Base-by-base conservation (phyloP, 495 filamentous ascomycete genomes). In the Podospora bellae-mahoneyi region DNA sequence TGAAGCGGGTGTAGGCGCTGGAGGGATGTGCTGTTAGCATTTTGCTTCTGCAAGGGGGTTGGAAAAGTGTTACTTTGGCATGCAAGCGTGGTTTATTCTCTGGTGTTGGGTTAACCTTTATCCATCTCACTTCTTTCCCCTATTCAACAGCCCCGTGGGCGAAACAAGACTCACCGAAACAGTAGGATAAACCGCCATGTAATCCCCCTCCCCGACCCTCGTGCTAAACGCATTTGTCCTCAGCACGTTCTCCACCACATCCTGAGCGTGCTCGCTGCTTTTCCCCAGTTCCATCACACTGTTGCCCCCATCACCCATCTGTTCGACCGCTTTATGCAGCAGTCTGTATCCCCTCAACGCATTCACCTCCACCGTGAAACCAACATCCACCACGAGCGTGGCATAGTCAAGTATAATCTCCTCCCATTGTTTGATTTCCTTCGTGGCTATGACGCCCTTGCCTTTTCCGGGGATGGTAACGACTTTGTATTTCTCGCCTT, bases 21-120 rank as follows among this genome's bases (percentile, higher is more conserved):
- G 9, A 2, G 1, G 15, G 30, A 6, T 20, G 26, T 32, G 0
- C 0, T 32, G 48, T 61, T 27, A 16, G 56, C 20, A 60, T 32
- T 55, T 4, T 2, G n/a, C 18, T 44, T 30, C 23, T 13, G 44
- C 20, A 6, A 10, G 1, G 59, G 7, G 13, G 18, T 13, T 5
- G 4, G 19, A 44, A 28, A 10, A 10, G 7, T 70, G 77, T 75
- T 69, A 81, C 79, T 78, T 79, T 62, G 80, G 79, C 16, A 71
- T 77, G 57, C 78, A 80, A 2, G 76, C 79, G 63, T 82, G 79
- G 61, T 81, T 82, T 34, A 81, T 75, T 63, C 78, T 76, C 78
- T 79, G 13, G 13, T n/a, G 26, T 7, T 26, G 5, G 16, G 23
- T 58, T 3, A 58, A 19, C 55, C 4, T 20, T 20, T 13, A 20